These are phyloP conservation scores for Spiraea crenata DNA, from an alignment of 331 rosid species.

Conservation along the genomic window DNA sequence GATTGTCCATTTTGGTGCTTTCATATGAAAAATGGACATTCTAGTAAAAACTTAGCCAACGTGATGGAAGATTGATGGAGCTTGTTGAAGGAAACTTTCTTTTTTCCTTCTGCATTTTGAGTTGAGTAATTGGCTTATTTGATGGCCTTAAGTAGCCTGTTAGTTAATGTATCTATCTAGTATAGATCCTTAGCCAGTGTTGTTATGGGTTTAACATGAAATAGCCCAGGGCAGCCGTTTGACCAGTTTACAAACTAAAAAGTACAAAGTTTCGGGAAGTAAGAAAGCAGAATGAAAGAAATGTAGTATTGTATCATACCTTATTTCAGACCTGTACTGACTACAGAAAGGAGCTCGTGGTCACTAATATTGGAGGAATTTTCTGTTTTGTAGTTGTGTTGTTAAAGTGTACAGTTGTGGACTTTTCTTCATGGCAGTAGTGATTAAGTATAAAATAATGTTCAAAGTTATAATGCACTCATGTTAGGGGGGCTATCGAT, in stretches of 20 bases:
- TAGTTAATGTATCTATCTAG: background rate
- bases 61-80: background rate
- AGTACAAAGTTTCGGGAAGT: background rate
- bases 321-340: background rate
- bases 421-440: background rate
- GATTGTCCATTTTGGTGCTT: no score
- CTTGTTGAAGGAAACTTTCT: background rate
- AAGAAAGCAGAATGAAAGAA: background rate
- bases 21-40: no score
- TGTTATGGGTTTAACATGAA: background rate
- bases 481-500: conserved; percentile 4
- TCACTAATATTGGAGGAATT: no score
- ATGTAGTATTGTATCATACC: background rate
- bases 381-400: no score
- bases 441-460: background rate
- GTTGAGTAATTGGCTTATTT: background rate
- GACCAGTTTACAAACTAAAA: background rate
- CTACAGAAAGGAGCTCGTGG: background rate
- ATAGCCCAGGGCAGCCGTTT: background rate
- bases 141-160: background rate
- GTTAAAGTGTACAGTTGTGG: no score
- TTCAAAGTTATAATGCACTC: background rate
- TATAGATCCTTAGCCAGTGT: background rate
- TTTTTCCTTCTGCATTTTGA: conserved; percentile 1
- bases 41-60: background rate